Conservation (phyloP, 371 early-diverging fungal species). For the Blakeslea trispora region DNA sequence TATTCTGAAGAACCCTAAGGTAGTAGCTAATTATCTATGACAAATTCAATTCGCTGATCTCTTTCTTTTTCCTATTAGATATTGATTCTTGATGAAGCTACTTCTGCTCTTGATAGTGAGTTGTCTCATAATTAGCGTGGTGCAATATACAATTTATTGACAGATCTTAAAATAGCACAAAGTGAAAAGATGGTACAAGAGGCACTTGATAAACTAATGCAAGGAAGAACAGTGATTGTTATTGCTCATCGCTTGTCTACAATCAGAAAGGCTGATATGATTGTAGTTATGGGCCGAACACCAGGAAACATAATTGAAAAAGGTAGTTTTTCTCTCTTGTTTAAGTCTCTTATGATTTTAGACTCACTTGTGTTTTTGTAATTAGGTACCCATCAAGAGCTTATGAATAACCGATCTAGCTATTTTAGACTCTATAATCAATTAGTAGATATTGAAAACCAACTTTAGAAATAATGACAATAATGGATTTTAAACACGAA, state of each 20-base stretch:
- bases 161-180: slow-evolving; percentile 40
- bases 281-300: slow-evolving; percentile 65
- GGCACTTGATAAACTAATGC: slow-evolving; percentile 67
- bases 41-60: background rate
- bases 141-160: background rate
- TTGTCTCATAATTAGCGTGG: background rate
- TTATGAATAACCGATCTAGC: slow-evolving; percentile 51
- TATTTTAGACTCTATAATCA: slow-evolving; percentile 55
- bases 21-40: slow-evolving; percentile 6
- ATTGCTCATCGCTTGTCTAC: slow-evolving; percentile 81
- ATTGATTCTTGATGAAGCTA: slow-evolving; percentile 83
- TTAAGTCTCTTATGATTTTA: no score
- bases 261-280: slow-evolving; percentile 69
- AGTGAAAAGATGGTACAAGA: slow-evolving; percentile 74
- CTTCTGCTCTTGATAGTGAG: slow-evolving; percentile 62
- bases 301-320: slow-evolving; percentile 67
- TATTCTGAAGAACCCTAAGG: slow-evolving; percentile 67
- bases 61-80: slow-evolving; percentile 28
- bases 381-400: slow-evolving; percentile 55
- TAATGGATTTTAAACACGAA: no score
- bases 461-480: background rate
- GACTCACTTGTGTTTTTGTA: background rate
- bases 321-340: slow-evolving; percentile 32
- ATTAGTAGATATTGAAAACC: slow-evolving; percentile 27
- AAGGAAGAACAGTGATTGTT: slow-evolving; percentile 72